Evolutionary conservation across 768 basidiomycete genomes (phyloP).

Genomic region (Naganishia friedmannii): DNA sequence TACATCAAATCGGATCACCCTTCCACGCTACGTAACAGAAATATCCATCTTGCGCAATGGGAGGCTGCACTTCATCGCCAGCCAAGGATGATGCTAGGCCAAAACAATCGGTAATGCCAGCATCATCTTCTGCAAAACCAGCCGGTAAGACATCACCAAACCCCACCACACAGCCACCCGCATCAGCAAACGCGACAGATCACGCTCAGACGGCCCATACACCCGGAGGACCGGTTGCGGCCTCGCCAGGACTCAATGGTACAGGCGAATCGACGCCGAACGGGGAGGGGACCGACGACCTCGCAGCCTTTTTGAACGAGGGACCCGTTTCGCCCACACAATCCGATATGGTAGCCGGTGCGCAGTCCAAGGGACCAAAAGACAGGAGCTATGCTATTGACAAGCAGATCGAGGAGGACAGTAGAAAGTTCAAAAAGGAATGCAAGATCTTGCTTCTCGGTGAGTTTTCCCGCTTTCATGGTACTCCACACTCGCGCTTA

Average conservation of each 20-base stretch:
- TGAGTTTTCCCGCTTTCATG: conserved; percentile 53
- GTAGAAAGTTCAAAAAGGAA: conserved; percentile 73
- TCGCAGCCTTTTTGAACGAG: conserved; percentile 30
- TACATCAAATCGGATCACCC: not conserved
- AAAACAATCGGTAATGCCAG: not conserved
- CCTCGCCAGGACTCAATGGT: conserved; percentile 23
- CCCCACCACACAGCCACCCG: not conserved
- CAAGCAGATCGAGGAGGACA: conserved; percentile 80
- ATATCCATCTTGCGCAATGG: conserved; percentile 19
- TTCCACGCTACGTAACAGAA: not conserved
- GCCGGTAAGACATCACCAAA: not conserved
- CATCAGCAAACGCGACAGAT: not conserved
- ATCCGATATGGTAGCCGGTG: conserved; percentile 23
- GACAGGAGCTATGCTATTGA: conserved; percentile 61
- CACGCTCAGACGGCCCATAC: not conserved
- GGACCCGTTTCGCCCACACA: conserved; percentile 37
- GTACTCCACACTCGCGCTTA: conserved; percentile 1
- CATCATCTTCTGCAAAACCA: not conserved
- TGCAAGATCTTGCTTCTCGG: conserved; percentile 92
- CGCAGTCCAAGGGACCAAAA: conserved; percentile 37
- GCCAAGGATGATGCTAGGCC: conserved; percentile 12
- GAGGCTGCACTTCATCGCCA: conserved; percentile 27
- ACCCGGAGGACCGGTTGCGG: conserved; percentile 4
- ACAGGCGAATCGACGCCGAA: conserved; percentile 22
- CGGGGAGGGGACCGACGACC: conserved; percentile 27